Base-by-base conservation (phyloP, 2,329 filamentous ascomycete species). In the Botrytis cinerea region DNA sequence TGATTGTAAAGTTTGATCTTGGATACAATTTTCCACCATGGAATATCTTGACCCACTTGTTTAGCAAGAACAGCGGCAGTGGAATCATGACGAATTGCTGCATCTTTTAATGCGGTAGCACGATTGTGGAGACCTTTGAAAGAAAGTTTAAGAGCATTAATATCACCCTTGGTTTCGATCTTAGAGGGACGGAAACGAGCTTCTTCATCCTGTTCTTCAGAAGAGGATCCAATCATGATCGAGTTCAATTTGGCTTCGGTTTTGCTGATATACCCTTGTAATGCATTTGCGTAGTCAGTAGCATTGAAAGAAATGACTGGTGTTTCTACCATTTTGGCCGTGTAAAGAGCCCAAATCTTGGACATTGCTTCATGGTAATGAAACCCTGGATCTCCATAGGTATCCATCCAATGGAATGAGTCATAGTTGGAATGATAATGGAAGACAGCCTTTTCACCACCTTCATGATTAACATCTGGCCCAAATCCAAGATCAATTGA, bases 391-490 rank as follows among this genome's bases (percentile, higher is more conserved):
- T 97, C 94, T 6, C 93, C 93, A 77, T 89, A 94, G 4, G 85
- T 91, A 22, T 91, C 86, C 92, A 96, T 96, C 93, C 93, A 97
- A 78, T 91, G 85, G 80, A 93, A 95, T 48, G 88, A 92, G 80
- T 97, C 94, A 80, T 95, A 97, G 82, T 96, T 96, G 75, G 89
- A 88, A 81, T 97, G 93, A 79, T 96, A 97, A 76, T 92, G 91
- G 80, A 92, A 93, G 10, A 93, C 84, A 0, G 90, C 87, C 32
- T 73, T 75, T 20, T 69, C 75, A 62, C 71, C 71, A 25, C 74
- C 75, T 40, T 76, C 71, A 38, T 70, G 63, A 38, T 64, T 73
- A 12, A 85, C 82, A 72, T 78, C 75, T 14, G 80, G 79, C 0
- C 79, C 78, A 59, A 89, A 89, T 4, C 87, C 86, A 32, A 91